Conservation (phyloP, 2,329 filamentous ascomycete genomes). For the Trichophyton verrucosum region DNA sequence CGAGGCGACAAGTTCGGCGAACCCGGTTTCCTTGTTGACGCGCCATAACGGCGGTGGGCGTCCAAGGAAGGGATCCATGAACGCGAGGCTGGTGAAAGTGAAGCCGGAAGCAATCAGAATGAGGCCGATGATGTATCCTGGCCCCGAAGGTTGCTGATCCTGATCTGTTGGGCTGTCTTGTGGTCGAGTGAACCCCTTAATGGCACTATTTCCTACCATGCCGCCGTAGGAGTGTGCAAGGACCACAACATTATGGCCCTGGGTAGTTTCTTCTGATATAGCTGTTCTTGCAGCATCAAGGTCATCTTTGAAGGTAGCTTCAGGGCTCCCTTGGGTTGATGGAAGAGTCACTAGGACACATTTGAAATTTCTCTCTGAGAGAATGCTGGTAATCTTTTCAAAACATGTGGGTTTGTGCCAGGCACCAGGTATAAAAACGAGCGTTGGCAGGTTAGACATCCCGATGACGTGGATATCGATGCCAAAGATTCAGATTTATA, state of each 20-base stretch:
- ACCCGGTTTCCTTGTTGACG: background rate
- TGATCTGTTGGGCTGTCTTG: background rate
- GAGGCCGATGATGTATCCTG: background rate
- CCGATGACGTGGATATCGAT: too few species aligned
- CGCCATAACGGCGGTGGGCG: background rate
- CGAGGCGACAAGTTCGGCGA: background rate
- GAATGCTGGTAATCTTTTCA: background rate
- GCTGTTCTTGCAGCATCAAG: background rate
- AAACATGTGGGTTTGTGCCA: background rate
- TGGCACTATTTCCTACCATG: background rate
- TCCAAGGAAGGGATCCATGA: background rate
- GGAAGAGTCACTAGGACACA: background rate
- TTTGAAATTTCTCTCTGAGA: background rate
- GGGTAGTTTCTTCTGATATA: background rate
- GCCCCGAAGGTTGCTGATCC: background rate
- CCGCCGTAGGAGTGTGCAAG: background rate
- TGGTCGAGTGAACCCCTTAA: background rate
- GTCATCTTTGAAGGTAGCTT: background rate
- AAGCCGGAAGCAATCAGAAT: background rate
- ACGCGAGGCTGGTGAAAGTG: background rate
- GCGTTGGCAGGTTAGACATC: background rate
- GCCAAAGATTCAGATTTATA: too few species aligned
- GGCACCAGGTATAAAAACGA: background rate
- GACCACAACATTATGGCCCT: background rate
- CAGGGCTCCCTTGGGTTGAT: background rate